These are phyloP conservation scores for Polygonum aviculare DNA, from an alignment of 148 eudicot species.

Conservation along the genomic window DNA sequence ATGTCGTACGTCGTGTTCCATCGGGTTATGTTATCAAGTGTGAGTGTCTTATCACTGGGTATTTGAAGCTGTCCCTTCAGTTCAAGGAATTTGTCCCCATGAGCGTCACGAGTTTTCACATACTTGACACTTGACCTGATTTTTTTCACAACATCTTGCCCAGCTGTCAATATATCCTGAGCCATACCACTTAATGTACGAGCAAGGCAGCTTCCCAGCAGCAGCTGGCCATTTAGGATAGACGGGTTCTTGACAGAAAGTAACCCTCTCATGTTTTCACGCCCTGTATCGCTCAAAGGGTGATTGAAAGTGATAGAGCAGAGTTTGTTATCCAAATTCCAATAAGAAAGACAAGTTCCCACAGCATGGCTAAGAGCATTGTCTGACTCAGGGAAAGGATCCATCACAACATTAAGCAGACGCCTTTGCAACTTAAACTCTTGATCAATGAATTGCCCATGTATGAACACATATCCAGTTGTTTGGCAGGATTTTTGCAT, in stretches of 20 bases:
- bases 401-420: constrained; percentile 76
- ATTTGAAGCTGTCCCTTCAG: constrained; percentile 77
- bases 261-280: constrained; percentile 56
- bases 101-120: constrained; percentile 61
- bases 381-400: constrained; percentile 75
- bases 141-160: constrained; percentile 46
- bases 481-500: constrained; percentile 55
- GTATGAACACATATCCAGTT: constrained; percentile 58
- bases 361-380: constrained; percentile 76
- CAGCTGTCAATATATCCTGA: constrained; percentile 38
- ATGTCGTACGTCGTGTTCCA: constrained; percentile 92
- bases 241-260: constrained; percentile 64
- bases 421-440: constrained; percentile 74
- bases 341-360: constrained; percentile 69
- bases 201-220: constrained; percentile 65
- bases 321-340: constrained; percentile 66
- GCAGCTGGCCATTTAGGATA: constrained; percentile 60
- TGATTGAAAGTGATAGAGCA: constrained; percentile 66
- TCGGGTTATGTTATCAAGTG: constrained; percentile 47
- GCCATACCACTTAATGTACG: constrained; percentile 68
- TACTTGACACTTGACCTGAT: constrained; percentile 80
- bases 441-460: constrained; percentile 56
- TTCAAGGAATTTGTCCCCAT: constrained; percentile 68
- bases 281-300: constrained; percentile 34
- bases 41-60: constrained; percentile 43